Percentiles rank a stretch among this genome's conserved stretches.
Conservation (phyloP, 164 flowering plant species). For the Pachysandra terminalis region DNA sequence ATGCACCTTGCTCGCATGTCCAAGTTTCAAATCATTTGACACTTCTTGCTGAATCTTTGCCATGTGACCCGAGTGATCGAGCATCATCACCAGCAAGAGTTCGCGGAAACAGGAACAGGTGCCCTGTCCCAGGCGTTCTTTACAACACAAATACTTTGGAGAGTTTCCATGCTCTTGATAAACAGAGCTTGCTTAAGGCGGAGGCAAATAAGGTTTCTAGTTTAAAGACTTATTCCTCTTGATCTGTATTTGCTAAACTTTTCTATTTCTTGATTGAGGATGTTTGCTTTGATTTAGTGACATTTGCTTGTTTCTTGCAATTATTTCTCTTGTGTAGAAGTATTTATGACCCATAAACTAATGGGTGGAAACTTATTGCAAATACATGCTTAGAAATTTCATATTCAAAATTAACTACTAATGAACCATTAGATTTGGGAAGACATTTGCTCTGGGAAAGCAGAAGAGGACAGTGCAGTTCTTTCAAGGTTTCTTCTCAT, state of each 20-base stretch:
- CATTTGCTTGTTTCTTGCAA: not conserved
- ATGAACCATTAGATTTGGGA: slow-evolving; percentile 69
- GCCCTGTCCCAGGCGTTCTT: slow-evolving; percentile 82
- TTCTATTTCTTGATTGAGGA: not conserved
- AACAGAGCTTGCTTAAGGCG: slow-evolving; percentile 52
- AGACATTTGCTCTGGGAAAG: slow-evolving; percentile 80
- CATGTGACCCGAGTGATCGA: slow-evolving; percentile 49
- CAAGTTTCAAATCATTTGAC: slow-evolving; percentile 76
- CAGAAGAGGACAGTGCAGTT: slow-evolving; percentile 59
- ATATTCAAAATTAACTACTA: not conserved
- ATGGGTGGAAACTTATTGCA: too few species aligned
- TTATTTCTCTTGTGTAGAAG: not conserved
- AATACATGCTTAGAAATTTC: not conserved
- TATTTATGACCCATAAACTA: too few species aligned
- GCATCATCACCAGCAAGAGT: slow-evolving; percentile 22
- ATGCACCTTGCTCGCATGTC: slow-evolving; percentile 80
- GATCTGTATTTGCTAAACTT: not conserved
- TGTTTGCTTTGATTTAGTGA: not conserved
- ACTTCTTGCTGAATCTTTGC: slow-evolving; percentile 83
- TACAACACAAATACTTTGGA: slow-evolving; percentile 88
- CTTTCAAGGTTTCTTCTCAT: slow-evolving; percentile 86
- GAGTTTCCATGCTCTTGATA: slow-evolving; percentile 70
- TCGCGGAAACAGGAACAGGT: slow-evolving; percentile 75
- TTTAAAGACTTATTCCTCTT: not conserved
- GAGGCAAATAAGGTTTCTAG: slow-evolving; percentile 80